These are phyloP conservation scores for Monosporascus sp. DNA, from an alignment of 2,329 filamentous ascomycete species.

Conservation along the genomic window DNA sequence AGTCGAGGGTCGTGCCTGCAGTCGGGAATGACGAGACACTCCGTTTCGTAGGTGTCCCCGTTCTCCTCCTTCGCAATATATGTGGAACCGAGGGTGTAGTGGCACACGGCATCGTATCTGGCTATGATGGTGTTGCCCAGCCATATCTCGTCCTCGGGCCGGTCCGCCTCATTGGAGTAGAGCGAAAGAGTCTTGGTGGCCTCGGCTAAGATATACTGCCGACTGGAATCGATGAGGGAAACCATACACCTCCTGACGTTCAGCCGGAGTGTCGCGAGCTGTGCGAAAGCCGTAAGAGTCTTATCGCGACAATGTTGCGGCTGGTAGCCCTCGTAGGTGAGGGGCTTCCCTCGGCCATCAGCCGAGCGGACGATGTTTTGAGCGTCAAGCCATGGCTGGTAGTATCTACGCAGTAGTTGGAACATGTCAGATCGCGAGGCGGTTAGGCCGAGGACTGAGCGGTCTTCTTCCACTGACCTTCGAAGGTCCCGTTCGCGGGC, in stretches of 20 bases:
- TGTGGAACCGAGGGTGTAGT: slow-evolving; percentile 10
- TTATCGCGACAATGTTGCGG: slow-evolving; percentile 31
- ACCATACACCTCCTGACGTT: slow-evolving; percentile 44
- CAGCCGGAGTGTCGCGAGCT: slow-evolving; percentile 45
- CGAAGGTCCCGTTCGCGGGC: neutral
- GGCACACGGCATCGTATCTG: slow-evolving; percentile 16
- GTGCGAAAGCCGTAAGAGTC: slow-evolving; percentile 42
- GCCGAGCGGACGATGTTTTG: slow-evolving; percentile 11
- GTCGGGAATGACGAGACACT: slow-evolving; percentile 26
- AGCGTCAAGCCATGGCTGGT: slow-evolving; percentile 20
- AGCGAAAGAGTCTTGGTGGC: slow-evolving; percentile 42
- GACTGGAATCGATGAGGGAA: slow-evolving; percentile 40
- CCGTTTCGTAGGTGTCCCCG: slow-evolving; percentile 8
- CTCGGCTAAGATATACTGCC: slow-evolving; percentile 48
- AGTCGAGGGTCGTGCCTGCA: slow-evolving; percentile 29
- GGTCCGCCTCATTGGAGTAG: slow-evolving; percentile 20
- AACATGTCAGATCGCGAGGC: neutral
- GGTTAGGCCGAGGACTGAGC: neutral
- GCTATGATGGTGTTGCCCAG: slow-evolving; percentile 18
- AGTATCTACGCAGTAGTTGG: slow-evolving; percentile 12
- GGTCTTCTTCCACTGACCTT: neutral
- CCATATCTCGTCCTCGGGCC: slow-evolving; percentile 19
- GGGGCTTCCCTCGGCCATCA: slow-evolving; percentile 2
- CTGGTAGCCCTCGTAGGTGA: slow-evolving; percentile 21
- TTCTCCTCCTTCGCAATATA: slow-evolving; percentile 10